Conservation (phyloP, 2,329 filamentous ascomycete species). For the Stenocarpella maydis region DNA sequence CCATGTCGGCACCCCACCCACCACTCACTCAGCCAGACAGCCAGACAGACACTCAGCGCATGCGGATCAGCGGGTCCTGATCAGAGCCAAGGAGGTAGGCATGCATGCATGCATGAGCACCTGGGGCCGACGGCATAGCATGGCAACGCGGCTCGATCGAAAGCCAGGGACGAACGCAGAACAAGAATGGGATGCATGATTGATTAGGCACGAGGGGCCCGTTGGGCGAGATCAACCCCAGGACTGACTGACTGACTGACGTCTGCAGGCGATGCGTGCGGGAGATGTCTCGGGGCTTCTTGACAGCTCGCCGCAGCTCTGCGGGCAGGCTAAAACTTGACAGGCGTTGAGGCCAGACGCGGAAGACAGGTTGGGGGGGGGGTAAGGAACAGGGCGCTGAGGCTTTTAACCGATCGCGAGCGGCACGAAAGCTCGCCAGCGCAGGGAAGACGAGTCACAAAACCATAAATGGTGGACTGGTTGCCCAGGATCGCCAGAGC, state of each 20-base stretch:
- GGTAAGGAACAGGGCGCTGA: constrained; percentile 7
- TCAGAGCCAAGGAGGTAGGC: not conserved
- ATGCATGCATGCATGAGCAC: not conserved
- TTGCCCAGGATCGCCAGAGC: constrained; percentile 15
- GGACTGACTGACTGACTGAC: constrained; percentile 5
- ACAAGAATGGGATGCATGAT: not conserved
- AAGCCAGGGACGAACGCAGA: not conserved
- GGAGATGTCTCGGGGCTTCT: constrained; percentile 5
- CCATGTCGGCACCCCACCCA: not conserved
- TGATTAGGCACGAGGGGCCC: not conserved
- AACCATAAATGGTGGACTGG: constrained; percentile 7
- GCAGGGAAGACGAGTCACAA: constrained; percentile 4
- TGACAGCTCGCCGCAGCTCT: constrained; percentile 25
- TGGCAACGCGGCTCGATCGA: constrained; percentile 14
- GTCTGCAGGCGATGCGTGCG: constrained; percentile 8
- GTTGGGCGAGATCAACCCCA: not conserved
- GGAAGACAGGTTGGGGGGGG: not conserved
- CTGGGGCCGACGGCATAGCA: constrained; percentile 16
- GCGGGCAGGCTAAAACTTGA: constrained; percentile 26
- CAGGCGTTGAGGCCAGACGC: constrained; percentile 12
- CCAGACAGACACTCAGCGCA: too few relatives aligned
- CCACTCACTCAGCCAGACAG: constrained; percentile 14
- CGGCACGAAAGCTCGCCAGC: too few relatives aligned
- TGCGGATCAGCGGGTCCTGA: constrained; percentile 13
- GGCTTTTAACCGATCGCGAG: not conserved